Base-by-base conservation (phyloP, 129 eudicot species). In the Kitagawia praeruptora region DNA sequence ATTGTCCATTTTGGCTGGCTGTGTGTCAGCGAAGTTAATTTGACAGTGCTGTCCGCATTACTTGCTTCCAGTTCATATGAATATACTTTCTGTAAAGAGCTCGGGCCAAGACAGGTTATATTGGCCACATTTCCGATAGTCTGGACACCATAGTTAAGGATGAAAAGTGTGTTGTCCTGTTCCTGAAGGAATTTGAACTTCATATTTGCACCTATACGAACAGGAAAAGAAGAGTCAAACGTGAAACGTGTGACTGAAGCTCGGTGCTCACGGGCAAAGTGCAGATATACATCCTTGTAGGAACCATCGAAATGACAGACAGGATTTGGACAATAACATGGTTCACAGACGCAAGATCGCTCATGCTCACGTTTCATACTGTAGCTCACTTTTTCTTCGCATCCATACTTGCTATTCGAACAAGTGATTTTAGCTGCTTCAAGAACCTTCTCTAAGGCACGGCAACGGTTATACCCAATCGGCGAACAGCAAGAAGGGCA, bases 391-490 rank as follows among this genome's bases (percentile, higher is more conserved):
- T 53, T 80, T 44, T 87, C 85, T 64, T 64, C 79, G 86, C 98
- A 94, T 21, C 97, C 97, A 54, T 86, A 70, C 28, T 19, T 80
- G 31, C 78, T 54, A 46, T 92, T 86, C 69, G 74, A 64, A 81
- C 97, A 94, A 6, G 83, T 70, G 15, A 87, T 23, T 81, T 70
- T 83, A 44, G 88, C 81, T 2, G 97, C 87, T 84, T 94, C 97
- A 3, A 90, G 73, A 45, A 93, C 91, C 76, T 91, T 93, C 78
- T 93, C 98, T 14, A 93, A 84, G 67, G 95, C 95, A 74, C 98
- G 79, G 77, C 98, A 93, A 11, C 98, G 92, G 76, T 85, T 93
- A 81, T 85, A 86, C 56, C 97, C 97, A 47, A 89, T 89, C 9
- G 89, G 88, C 80, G 83, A 81, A 82, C 84, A 84, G 86, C 97